Evolutionary conservation across 2,329 filamentous ascomycete genomes (phyloP).

Genomic region (Cordyceps javanica): DNA sequence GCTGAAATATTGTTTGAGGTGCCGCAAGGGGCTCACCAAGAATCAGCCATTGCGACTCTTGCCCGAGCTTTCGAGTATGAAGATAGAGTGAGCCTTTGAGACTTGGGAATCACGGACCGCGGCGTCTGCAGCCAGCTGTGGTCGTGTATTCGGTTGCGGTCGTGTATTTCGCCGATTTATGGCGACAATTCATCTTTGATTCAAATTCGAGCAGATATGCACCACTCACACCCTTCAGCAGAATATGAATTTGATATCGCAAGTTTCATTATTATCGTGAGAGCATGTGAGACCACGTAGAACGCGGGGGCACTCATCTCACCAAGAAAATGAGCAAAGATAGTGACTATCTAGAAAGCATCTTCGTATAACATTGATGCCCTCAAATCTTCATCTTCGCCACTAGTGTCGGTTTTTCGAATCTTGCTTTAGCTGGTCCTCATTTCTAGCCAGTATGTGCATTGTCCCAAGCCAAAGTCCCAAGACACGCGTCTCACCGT

Average conservation of each 20-base stretch:
- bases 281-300: neutral
- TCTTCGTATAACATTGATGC: neutral
- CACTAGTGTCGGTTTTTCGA: neutral
- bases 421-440: neutral
- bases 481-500: neutral
- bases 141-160: too few species aligned
- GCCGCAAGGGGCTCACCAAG: too few species aligned
- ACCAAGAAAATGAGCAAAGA: neutral
- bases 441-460: neutral
- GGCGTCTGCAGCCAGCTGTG: too few species aligned
- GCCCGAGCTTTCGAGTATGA: too few species aligned
- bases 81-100: too few species aligned
- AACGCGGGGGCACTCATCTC: neutral
- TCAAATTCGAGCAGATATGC: too few species aligned
- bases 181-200: too few species aligned
- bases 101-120: too few species aligned
- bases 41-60: too few species aligned
- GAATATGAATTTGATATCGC: neutral
- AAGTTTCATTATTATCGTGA: constrained; percentile 11
- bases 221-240: neutral
- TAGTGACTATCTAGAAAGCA: constrained; percentile 3
- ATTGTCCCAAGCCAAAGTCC: neutral
- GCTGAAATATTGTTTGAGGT: too few species aligned
- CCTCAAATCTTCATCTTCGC: neutral
- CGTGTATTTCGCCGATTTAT: too few species aligned